A percentile compares a stretch with the other conserved stretches of the same genome.
Evolutionary conservation across 1,284 basidiomycete genomes (phyloP).

Genomic region (Trichosporon asahii): DNA sequence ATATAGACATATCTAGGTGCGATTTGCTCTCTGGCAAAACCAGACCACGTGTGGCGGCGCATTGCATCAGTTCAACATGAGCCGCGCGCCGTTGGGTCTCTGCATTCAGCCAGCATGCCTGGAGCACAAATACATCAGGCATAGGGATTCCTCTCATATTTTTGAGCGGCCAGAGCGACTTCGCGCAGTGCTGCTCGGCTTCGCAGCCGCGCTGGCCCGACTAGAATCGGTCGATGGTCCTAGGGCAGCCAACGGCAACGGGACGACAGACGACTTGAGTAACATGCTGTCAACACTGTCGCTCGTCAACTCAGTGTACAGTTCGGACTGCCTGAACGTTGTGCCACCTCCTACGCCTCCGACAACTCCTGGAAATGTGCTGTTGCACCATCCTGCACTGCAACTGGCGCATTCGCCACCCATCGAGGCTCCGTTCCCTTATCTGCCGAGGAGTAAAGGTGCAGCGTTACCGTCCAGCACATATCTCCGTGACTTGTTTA

Average conservation of each 20-base stretch:
- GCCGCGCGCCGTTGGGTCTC: constrained; percentile 38
- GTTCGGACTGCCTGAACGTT: constrained; percentile 23
- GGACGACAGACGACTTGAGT: constrained; percentile 27
- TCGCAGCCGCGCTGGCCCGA: constrained; percentile 70
- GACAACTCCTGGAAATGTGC: constrained; percentile 33
- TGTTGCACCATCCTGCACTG: constrained; percentile 45
- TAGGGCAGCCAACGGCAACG: not conserved
- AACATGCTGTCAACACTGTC: constrained; percentile 37
- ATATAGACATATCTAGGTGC: not conserved
- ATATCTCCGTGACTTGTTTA: constrained; percentile 45
- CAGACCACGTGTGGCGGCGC: not conserved
- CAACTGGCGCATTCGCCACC: constrained; percentile 44
- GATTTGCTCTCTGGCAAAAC: not conserved
- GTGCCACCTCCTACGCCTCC: constrained; percentile 31
- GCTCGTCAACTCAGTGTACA: constrained; percentile 20
- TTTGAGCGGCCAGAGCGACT: constrained; percentile 88
- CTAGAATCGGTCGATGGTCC: constrained; percentile 57
- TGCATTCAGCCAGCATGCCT: constrained; percentile 52
- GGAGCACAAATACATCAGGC: constrained; percentile 72
- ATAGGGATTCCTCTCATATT: constrained; percentile 66
- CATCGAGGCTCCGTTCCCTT: constrained; percentile 41
- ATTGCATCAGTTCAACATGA: not conserved
- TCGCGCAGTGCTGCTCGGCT: constrained; percentile 71
- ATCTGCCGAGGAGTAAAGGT: constrained; percentile 22
- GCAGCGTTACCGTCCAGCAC: constrained; percentile 29